Evolutionary conservation across 1,284 basidiomycete species (phyloP).

Genomic region (Sanghuangporus weigelae): DNA sequence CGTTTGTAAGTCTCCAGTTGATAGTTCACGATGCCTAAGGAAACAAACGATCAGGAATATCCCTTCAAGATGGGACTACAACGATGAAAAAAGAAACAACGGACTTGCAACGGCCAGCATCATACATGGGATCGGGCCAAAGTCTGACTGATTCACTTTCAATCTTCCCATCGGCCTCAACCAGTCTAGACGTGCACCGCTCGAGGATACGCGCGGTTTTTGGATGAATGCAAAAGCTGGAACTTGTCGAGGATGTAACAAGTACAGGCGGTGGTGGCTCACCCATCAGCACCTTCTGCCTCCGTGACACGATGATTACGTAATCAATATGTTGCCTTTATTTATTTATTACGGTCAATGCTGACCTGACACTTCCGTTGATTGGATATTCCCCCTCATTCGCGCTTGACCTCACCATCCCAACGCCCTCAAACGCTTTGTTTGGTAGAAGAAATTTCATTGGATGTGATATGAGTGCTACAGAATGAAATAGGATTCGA

Average conservation of each 20-base stretch:
- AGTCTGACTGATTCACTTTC: too few relatives aligned
- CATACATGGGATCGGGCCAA: not conserved
- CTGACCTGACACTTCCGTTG: not conserved
- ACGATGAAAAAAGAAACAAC: not conserved
- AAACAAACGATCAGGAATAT: not conserved
- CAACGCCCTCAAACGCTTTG: not conserved
- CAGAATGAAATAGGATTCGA: constrained; percentile 13
- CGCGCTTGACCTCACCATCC: not conserved
- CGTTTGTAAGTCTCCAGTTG: not conserved
- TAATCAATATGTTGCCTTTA: too few relatives aligned
- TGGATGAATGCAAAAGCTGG: too few relatives aligned
- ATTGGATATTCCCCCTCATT: not conserved
- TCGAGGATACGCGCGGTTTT: too few relatives aligned
- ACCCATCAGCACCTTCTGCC: too few relatives aligned
- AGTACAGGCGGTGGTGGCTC: not conserved
- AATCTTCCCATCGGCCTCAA: too few relatives aligned
- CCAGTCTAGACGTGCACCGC: too few relatives aligned
- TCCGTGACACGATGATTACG: too few relatives aligned
- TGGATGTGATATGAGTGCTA: not conserved
- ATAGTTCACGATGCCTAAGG: not conserved
- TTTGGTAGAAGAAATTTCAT: too few relatives aligned
- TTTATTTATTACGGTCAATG: too few relatives aligned
- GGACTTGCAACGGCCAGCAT: not conserved
- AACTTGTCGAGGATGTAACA: not conserved
- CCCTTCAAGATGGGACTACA: not conserved